A percentile compares a stretch with the other conserved stretches of the same genome.
These are phyloP conservation scores for Amylostereum areolatum DNA, from an alignment of 1,284 basidiomycete species.

Conservation along the genomic window DNA sequence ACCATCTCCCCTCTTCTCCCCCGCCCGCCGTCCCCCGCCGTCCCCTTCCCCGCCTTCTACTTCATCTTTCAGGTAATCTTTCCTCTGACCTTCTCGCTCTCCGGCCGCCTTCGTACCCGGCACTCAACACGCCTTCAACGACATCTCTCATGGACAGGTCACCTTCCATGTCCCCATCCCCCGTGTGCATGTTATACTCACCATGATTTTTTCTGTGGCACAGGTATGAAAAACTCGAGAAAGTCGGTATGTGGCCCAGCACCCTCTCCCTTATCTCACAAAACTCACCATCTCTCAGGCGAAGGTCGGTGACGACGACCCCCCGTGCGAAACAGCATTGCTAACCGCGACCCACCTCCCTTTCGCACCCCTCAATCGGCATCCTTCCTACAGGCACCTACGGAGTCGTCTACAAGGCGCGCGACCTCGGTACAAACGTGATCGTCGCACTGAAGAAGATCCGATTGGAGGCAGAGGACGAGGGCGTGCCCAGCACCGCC, in stretches of 20 bases:
- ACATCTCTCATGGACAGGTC: too few species aligned
- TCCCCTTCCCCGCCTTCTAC: background rate
- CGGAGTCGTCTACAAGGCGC: slow-evolving; percentile 95
- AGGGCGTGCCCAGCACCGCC: slow-evolving; percentile 96
- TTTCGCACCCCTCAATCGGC: slow-evolving; percentile 2
- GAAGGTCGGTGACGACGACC: slow-evolving; percentile 20
- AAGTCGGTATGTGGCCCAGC: slow-evolving; percentile 55
- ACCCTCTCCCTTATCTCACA: background rate
- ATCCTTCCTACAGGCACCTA: slow-evolving; percentile 74
- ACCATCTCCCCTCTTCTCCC: background rate
- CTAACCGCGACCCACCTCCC: slow-evolving; percentile 7
- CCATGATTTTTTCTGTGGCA: slow-evolving; percentile 3
- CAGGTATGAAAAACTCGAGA: slow-evolving; percentile 67
- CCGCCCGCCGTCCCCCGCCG: background rate
- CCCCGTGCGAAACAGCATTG: background rate
- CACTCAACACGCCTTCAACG: too few species aligned
- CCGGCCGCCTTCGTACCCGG: too few species aligned
- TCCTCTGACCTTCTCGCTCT: too few species aligned
- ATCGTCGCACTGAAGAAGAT: slow-evolving; percentile 98
- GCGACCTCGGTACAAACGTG: slow-evolving; percentile 66
- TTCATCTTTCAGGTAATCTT: too few species aligned
- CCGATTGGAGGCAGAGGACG: slow-evolving; percentile 94
- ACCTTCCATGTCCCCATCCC: too few species aligned
- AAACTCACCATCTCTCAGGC: slow-evolving; percentile 14
- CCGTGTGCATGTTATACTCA: too few species aligned